These are phyloP conservation scores for Lactifluus piperatus DNA, from an alignment of 768 basidiomycete species.

Conservation along the genomic window DNA sequence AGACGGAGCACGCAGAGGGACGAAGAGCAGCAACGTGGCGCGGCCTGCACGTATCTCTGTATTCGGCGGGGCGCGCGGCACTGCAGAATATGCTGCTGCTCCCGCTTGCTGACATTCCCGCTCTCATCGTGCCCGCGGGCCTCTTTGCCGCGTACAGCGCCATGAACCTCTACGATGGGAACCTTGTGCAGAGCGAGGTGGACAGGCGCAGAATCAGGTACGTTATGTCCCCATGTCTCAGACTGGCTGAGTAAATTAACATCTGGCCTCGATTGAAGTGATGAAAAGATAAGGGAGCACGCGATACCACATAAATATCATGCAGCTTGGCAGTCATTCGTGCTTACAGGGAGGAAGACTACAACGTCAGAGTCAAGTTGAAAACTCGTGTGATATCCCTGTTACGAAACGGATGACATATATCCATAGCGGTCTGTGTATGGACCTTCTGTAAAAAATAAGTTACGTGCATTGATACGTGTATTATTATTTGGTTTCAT, in stretches of 20 bases:
- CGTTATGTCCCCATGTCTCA: neutral
- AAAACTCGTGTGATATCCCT: too few relatives aligned
- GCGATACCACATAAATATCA: conserved; percentile 10
- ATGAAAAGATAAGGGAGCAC: conserved; percentile 16
- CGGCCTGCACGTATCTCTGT: conserved; percentile 19
- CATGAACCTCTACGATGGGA: conserved; percentile 16
- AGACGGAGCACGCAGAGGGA: conserved; percentile 8
- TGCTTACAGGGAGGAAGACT: neutral
- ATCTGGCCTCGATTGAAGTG: neutral
- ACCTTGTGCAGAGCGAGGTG: conserved; percentile 5
- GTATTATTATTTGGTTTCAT: too few relatives aligned
- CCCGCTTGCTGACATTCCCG: conserved; percentile 15
- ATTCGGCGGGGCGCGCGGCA: conserved; percentile 13
- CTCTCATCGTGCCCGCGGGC: conserved; percentile 17
- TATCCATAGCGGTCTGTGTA: neutral
- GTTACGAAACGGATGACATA: neutral
- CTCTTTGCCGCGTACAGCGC: conserved; percentile 19
- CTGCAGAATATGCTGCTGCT: conserved; percentile 20
- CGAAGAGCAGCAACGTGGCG: conserved; percentile 16
- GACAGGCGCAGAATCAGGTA: conserved; percentile 17
- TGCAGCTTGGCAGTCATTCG: conserved; percentile 11
- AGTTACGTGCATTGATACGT: neutral
- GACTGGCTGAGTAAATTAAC: neutral
- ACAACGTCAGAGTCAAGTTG: neutral
- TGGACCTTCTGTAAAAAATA: neutral